These are phyloP conservation scores for Vaccinium myrtillus DNA, from an alignment of 148 eudicot species.

Conservation along the genomic window DNA sequence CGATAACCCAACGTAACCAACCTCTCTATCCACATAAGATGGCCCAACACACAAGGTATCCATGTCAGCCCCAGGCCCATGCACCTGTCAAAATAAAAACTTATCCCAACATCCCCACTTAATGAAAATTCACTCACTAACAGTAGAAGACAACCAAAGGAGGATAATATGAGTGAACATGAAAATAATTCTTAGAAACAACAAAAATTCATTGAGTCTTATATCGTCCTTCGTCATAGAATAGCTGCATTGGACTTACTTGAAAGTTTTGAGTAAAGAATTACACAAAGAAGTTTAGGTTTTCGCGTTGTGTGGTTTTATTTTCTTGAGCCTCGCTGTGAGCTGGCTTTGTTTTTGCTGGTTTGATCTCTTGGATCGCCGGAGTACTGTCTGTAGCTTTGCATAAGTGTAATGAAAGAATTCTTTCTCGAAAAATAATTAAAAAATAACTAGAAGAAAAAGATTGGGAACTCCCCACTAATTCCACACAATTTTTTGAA, in stretches of 20 bases:
- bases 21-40: slow-evolving; percentile 32
- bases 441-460: neutral
- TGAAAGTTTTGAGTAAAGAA: neutral
- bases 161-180: neutral
- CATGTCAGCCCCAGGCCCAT: slow-evolving; percentile 33
- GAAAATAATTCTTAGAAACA: neutral
- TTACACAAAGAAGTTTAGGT: neutral
- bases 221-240: neutral
- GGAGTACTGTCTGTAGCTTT: neutral
- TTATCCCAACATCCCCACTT: neutral
- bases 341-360: neutral
- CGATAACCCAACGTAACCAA: neutral
- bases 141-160: neutral
- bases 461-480: neutral
- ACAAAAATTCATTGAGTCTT: neutral
- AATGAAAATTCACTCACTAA: neutral
- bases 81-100: slow-evolving; percentile 25
- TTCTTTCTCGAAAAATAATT: neutral
- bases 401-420: neutral
- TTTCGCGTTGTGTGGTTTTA: neutral
- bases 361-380: neutral
- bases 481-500: neutral
- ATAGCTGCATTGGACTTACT: neutral
- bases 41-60: slow-evolving; percentile 33
- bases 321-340: neutral